Percentiles rank a stretch among this genome's conserved stretches.
phyloP scores from a whole-genome alignment of 768 basidiomycete genomes.

The Gymnopilus junonius region DNA sequence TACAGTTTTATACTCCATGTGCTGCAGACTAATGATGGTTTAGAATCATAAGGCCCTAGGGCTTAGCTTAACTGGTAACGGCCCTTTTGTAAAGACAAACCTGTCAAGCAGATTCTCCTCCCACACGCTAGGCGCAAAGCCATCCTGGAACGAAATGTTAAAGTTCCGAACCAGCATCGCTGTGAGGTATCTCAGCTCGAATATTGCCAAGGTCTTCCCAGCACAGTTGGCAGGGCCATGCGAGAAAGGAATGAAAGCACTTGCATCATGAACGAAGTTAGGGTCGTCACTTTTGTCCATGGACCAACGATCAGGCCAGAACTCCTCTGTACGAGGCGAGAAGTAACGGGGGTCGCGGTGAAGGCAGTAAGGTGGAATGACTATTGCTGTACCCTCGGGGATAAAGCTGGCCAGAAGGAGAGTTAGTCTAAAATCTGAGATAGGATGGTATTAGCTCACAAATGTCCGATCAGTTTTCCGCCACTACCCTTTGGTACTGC shows the following conservation, averaged over 20 bases:
- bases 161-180: constrained; percentile 31
- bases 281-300: constrained; percentile 5
- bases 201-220: constrained; percentile 40
- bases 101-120: constrained; percentile 31
- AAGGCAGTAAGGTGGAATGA: constrained; percentile 36
- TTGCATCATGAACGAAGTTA: constrained; percentile 3
- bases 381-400: constrained; percentile 42
- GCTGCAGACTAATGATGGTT: neutral
- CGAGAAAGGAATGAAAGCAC: constrained; percentile 40
- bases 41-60: neutral
- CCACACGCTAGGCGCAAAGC: constrained; percentile 26
- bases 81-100: constrained; percentile 20
- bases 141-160: constrained; percentile 30
- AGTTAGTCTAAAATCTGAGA: neutral
- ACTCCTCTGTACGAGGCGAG: constrained; percentile 38
- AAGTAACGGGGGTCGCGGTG: constrained; percentile 44
- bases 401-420: constrained; percentile 32
- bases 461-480: constrained; percentile 31
- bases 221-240: constrained; percentile 54
- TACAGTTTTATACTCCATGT: neutral
- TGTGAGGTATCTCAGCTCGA: constrained; percentile 35
- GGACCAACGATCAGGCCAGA: constrained; percentile 44
- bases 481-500: constrained; percentile 32
- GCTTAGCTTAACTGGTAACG: constrained; percentile 1
- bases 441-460: constrained; percentile 17